Conservation (phyloP, 345 rosid genomes). For the Salix suchowensis region DNA sequence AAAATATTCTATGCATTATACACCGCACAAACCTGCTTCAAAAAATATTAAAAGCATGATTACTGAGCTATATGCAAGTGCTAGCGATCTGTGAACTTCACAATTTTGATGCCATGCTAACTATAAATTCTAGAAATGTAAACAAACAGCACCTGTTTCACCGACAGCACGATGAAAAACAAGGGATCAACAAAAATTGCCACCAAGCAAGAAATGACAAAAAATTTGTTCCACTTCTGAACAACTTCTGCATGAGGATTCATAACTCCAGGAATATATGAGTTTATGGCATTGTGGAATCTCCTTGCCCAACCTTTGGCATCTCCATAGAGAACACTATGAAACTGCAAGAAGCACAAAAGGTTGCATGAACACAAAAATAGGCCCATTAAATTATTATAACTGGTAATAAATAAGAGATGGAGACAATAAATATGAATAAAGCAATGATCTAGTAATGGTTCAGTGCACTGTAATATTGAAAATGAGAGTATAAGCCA, state of each 20-base stretch:
- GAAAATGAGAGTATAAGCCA: neutral
- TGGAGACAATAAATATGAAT: neutral
- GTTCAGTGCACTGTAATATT: neutral
- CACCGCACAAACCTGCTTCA: neutral
- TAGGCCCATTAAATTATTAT: neutral
- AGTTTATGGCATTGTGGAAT: conserved; percentile 28
- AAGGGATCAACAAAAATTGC: conserved; percentile 80
- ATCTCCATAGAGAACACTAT: conserved; percentile 63
- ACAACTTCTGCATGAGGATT: conserved; percentile 74
- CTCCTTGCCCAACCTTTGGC: conserved; percentile 83
- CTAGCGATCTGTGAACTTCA: neutral
- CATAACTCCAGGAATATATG: conserved; percentile 56
- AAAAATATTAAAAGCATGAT: neutral
- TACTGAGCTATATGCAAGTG: neutral
- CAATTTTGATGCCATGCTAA: neutral
- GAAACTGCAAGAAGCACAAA: conserved; percentile 41
- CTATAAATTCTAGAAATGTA: neutral
- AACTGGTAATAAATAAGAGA: neutral
- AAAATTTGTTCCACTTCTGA: conserved; percentile 66
- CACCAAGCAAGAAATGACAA: conserved; percentile 64
- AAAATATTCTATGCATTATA: no score
- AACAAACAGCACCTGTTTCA: conserved; percentile 37
- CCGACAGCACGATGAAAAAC: conserved; percentile 67
- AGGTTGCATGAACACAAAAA: neutral
- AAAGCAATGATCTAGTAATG: neutral